Evolutionary conservation across 116 monocot species (phyloP).

Genomic region (Phalaenopsis hybrid): DNA sequence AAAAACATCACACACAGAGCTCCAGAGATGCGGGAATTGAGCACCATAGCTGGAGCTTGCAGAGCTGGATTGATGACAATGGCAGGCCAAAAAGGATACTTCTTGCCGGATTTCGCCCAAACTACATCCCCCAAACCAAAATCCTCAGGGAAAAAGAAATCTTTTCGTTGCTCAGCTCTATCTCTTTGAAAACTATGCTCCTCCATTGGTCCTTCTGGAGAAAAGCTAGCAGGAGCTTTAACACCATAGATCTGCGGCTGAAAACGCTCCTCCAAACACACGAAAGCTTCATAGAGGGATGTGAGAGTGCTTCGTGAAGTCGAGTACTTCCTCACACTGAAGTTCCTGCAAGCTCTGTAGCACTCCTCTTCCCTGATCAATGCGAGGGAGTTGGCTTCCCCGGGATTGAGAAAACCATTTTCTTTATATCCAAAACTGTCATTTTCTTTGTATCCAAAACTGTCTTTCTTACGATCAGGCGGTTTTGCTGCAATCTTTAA

Average conservation of each 20-base stretch:
- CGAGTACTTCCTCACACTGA: conserved; percentile 28
- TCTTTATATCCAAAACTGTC: conserved; percentile 11
- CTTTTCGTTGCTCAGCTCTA: conserved; percentile 28
- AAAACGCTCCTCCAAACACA: neutral
- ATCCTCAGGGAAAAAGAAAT: conserved; percentile 44
- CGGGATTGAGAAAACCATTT: conserved; percentile 6
- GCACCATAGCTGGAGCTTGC: conserved; percentile 48
- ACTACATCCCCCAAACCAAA: conserved; percentile 64
- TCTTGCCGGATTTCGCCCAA: conserved; percentile 75
- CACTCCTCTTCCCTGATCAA: conserved; percentile 32
- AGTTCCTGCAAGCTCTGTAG: conserved; percentile 44
- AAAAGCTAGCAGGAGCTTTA: conserved; percentile 5
- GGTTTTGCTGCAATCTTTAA: neutral
- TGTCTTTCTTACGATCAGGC: neutral
- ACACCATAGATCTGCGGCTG: neutral
- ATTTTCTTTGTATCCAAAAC: conserved; percentile 3
- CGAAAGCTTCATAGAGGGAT: conserved; percentile 18
- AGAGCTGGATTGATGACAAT: conserved; percentile 65
- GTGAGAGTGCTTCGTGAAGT: conserved; percentile 35
- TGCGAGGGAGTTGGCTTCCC: conserved; percentile 1
- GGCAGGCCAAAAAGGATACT: conserved; percentile 81
- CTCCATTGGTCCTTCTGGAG: neutral
- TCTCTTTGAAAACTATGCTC: conserved; percentile 9
- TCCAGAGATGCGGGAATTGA: conserved; percentile 56
- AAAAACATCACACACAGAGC: conserved; percentile 82